Evolutionary conservation across 108 stramenopile genomes (phyloP).

Genomic region (Cyclotella cryptica): DNA sequence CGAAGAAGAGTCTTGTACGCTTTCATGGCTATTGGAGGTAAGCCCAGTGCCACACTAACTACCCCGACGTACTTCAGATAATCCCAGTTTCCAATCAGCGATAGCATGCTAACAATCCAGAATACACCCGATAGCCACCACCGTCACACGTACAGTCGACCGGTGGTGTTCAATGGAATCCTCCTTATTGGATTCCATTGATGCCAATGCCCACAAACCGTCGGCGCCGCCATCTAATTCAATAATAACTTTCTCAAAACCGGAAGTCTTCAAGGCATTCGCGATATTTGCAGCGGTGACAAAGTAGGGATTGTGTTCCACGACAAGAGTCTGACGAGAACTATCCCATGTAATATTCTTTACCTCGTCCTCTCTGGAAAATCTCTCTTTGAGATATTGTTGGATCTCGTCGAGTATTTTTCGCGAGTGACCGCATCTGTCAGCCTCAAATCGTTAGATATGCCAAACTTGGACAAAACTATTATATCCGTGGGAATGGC

Average conservation of each 20-base stretch:
- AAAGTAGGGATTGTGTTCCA: constrained; percentile 50
- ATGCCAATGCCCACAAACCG: constrained; percentile 40
- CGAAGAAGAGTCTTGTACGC: constrained; percentile 60
- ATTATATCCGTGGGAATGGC: constrained; percentile 35
- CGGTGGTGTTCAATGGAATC: constrained; percentile 25
- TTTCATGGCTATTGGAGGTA: constrained; percentile 73
- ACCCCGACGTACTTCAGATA: constrained; percentile 72
- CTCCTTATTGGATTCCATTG: constrained; percentile 11
- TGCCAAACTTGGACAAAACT: constrained; percentile 35
- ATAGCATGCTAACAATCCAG: constrained; percentile 71
- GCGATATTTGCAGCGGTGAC: constrained; percentile 39
- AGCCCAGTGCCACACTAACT: constrained; percentile 62
- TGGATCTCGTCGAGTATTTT: not conserved
- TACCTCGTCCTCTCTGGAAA: constrained; percentile 2
- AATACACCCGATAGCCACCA: constrained; percentile 60
- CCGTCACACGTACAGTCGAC: constrained; percentile 35
- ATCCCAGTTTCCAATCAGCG: constrained; percentile 65
- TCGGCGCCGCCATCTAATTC: constrained; percentile 39
- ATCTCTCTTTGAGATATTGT: not conserved
- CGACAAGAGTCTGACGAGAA: constrained; percentile 39
- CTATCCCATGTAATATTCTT: constrained; percentile 25
- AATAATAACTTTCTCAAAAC: constrained; percentile 2
- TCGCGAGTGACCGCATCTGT: constrained; percentile 12
- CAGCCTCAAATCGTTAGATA: constrained; percentile 44
- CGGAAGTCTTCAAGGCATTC: constrained; percentile 39